Conservation (phyloP, 805 yeast species). For the Ogataea nakhonphanomensis region DNA sequence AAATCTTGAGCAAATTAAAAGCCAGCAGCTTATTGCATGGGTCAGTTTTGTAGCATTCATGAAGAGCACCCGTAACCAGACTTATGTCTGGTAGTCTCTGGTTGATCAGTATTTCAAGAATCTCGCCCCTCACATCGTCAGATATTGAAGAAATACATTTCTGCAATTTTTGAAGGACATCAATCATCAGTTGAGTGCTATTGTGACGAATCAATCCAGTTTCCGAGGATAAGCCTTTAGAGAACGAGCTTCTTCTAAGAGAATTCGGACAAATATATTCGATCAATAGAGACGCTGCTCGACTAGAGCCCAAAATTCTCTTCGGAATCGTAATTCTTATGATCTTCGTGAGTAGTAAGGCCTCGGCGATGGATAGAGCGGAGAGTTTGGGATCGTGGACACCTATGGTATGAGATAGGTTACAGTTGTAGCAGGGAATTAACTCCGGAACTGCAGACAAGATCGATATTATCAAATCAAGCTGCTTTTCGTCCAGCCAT, state of each 20-base stretch:
- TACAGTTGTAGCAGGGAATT: constrained; percentile 63
- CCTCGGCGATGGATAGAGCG: constrained; percentile 79
- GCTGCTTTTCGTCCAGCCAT: constrained; percentile 69
- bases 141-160: constrained; percentile 30
- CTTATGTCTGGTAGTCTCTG: constrained; percentile 49
- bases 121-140: constrained; percentile 19
- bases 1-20: constrained; percentile 44
- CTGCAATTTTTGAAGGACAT: constrained; percentile 52
- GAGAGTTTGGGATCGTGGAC: constrained; percentile 75
- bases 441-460: constrained; percentile 62
- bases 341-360: constrained; percentile 56
- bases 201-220: constrained; percentile 56
- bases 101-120: constrained; percentile 22
- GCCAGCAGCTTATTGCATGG: constrained; percentile 44
- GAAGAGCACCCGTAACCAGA: constrained; percentile 40
- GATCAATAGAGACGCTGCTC: constrained; percentile 32
- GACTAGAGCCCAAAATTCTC: constrained; percentile 19
- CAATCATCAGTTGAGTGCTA: constrained; percentile 55
- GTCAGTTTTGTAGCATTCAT: constrained; percentile 36
- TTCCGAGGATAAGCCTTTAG: constrained; percentile 54
- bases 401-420: constrained; percentile 57
- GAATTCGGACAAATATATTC: constrained; percentile 67
- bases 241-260: constrained; percentile 52
- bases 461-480: constrained; percentile 49
- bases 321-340: constrained; percentile 56